These are phyloP conservation scores for Diplogelasinospora grovesii DNA, from an alignment of 495 filamentous ascomycete species.

Conservation along the genomic window DNA sequence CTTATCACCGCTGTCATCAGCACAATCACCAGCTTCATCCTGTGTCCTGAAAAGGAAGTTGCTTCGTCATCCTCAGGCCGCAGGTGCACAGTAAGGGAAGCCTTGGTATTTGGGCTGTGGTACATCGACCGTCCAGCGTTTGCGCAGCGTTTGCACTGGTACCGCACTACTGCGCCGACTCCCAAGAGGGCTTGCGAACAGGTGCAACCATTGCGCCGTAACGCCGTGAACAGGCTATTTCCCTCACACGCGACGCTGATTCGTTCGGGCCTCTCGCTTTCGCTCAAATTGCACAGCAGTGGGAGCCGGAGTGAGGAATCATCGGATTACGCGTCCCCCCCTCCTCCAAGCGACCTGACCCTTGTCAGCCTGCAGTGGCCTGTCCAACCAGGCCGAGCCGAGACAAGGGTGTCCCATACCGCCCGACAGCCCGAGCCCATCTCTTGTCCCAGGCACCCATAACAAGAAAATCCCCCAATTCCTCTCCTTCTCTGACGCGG, in stretches of 20 bases:
- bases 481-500: constrained; percentile 12
- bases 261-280: constrained; percentile 10
- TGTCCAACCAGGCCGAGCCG: constrained; percentile 24
- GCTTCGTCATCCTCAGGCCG: constrained; percentile 31
- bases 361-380: constrained; percentile 21
- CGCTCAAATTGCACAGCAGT: constrained; percentile 6
- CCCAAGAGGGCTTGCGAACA: constrained; percentile 1
- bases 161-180: constrained; percentile 8
- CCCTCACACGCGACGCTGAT: constrained; percentile 5
- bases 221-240: constrained; percentile 19
- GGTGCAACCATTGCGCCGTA: constrained; percentile 13
- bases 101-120: constrained; percentile 3
- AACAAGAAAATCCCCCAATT: constrained; percentile 28
- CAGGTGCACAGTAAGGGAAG: constrained; percentile 7
- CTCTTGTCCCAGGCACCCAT: constrained; percentile 23
- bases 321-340: constrained; percentile 39
- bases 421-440: constrained; percentile 15
- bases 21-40: neutral
- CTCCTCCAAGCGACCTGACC: constrained; percentile 15
- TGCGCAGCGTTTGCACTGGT: constrained; percentile 1
- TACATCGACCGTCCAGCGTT: neutral
- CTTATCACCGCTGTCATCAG: constrained; percentile 7
- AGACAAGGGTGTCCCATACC: constrained; percentile 19
- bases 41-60: constrained; percentile 19
- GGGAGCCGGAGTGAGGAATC: constrained; percentile 4